Percentiles rank a stretch among this genome's conserved stretches.
These are phyloP conservation scores for Leccinum arenicola DNA, from an alignment of 768 basidiomycete species.

Conservation along the genomic window DNA sequence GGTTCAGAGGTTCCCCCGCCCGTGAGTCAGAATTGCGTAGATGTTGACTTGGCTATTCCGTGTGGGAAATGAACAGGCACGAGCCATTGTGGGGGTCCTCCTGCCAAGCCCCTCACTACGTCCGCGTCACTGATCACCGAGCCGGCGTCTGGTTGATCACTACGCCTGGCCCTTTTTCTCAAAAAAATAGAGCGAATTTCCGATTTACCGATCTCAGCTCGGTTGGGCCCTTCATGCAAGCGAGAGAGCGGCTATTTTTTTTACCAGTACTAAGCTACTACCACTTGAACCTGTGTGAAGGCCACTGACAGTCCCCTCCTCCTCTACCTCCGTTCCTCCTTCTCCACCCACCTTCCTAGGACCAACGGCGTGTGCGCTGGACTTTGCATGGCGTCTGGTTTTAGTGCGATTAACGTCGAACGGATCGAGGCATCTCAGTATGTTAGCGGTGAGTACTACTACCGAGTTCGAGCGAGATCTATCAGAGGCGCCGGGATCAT, in stretches of 20 bases:
- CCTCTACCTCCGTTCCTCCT: not conserved
- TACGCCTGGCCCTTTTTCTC: not conserved
- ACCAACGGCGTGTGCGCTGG: not conserved
- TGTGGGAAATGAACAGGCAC: conserved; percentile 2
- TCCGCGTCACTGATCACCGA: not conserved
- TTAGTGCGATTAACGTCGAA: conserved; percentile 1
- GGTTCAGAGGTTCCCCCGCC: conserved; percentile 1
- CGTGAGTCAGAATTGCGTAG: conserved; percentile 12
- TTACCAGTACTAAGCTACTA: no score
- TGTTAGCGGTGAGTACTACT: conserved; percentile 22
- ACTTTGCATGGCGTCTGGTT: conserved; percentile 6
- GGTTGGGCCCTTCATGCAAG: not conserved
- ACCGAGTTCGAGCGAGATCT: not conserved
- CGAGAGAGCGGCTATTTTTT: not conserved
- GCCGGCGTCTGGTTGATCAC: not conserved
- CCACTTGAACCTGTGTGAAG: no score
- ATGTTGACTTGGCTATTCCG: conserved; percentile 8
- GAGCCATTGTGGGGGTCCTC: not conserved
- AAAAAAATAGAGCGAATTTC: not conserved
- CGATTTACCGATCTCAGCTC: not conserved
- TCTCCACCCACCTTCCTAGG: not conserved
- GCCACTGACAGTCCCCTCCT: not conserved
- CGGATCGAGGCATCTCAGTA: conserved; percentile 21
- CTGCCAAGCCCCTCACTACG: no score
- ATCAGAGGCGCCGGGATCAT: not conserved